Conservation (phyloP, 163 green algal genomes). For the Volvox carteri region DNA sequence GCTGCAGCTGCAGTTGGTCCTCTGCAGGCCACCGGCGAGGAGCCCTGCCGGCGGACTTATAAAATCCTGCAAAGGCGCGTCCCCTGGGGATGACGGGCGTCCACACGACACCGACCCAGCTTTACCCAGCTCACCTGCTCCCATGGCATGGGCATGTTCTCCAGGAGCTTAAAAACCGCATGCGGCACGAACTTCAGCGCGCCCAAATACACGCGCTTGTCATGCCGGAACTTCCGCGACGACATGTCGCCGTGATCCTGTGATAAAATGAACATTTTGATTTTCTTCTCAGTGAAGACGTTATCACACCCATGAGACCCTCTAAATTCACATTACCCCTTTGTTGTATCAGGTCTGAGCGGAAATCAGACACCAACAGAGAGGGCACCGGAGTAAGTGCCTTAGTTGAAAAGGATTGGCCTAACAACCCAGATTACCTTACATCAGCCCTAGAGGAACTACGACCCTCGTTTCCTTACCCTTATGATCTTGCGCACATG, state of each 20-base stretch:
- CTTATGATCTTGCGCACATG: slow-evolving; percentile 99
- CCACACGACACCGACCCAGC: no score
- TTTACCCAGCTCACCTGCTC: slow-evolving; percentile 92
- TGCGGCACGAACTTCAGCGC: slow-evolving; percentile 99
- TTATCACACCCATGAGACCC: no score
- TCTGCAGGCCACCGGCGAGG: not conserved
- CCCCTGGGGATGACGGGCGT: no score
- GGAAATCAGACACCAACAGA: no score
- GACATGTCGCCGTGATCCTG: slow-evolving; percentile 99
- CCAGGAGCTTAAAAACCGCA: slow-evolving; percentile 99
- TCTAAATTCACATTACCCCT: no score
- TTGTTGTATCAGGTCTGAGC: no score
- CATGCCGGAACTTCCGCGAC: slow-evolving; percentile 96
- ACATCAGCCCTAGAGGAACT: not conserved
- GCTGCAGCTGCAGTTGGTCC: not conserved
- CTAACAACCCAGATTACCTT: not conserved
- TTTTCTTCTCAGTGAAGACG: no score
- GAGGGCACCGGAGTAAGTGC: no score
- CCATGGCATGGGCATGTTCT: slow-evolving; percentile 99
- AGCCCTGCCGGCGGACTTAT: slow-evolving; percentile 53
- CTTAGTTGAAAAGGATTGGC: no score
- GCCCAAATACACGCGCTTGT: slow-evolving; percentile 99
- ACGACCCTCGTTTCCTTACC: no score
- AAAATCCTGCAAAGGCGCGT: not conserved
- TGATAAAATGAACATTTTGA: no score